A percentile compares a stretch with the other conserved stretches of the same genome.
These are phyloP conservation scores for Thoreauomyces humboldtii DNA, from an alignment of 192 early-diverging fungal genomes.

Conservation along the genomic window DNA sequence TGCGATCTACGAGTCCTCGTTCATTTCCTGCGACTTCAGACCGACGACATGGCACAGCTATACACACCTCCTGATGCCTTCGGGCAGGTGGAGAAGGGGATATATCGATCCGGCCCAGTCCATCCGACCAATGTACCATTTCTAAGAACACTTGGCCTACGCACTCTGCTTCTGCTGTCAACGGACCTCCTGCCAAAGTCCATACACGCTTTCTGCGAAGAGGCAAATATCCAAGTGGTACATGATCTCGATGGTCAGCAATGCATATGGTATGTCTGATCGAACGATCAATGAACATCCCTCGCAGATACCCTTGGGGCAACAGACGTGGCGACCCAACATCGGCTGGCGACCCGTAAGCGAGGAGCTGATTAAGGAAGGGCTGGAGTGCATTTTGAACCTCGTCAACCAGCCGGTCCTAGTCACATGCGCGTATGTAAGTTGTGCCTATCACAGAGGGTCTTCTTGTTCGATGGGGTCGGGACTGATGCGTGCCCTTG, in stretches of 20 bases:
- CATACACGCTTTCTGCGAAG: constrained; percentile 24
- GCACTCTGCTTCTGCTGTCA: constrained; percentile 78
- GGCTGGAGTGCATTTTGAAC: constrained; percentile 81
- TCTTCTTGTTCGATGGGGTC: neutral
- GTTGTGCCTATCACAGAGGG: too few species aligned
- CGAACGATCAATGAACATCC: neutral
- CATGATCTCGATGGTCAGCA: too few species aligned
- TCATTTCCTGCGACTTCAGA: too few species aligned
- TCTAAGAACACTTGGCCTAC: constrained; percentile 72
- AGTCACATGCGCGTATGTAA: constrained; percentile 81
- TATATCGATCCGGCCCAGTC: constrained; percentile 82
- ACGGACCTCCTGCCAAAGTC: constrained; percentile 52
- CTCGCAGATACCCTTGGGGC: constrained; percentile 29
- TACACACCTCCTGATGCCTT: constrained; percentile 65
- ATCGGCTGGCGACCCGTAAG: constrained; percentile 80
- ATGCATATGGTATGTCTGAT: constrained; percentile 2
- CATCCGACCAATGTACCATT: constrained; percentile 74
- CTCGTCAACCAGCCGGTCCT: constrained; percentile 81
- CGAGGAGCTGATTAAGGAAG: constrained; percentile 96
- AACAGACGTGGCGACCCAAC: constrained; percentile 26
- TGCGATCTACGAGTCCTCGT: too few species aligned
- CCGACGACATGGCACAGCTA: constrained; percentile 22
- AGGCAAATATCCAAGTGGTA: constrained; percentile 40
- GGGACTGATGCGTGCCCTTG: neutral
- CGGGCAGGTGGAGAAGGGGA: constrained; percentile 82